Base-by-base conservation (phyloP, 2,329 filamentous ascomycete genomes). In the Canariomyces notabilis region DNA sequence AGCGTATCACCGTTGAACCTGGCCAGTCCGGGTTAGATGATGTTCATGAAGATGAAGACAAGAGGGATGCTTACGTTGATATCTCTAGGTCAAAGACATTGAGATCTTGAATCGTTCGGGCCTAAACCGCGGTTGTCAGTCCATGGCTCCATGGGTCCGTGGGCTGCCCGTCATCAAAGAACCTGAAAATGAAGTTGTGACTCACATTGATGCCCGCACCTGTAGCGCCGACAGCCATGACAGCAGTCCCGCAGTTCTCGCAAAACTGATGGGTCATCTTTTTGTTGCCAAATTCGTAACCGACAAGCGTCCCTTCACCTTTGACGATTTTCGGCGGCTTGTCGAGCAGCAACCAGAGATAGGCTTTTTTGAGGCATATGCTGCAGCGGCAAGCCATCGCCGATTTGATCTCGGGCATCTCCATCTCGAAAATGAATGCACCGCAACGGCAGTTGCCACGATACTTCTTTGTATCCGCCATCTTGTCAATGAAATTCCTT, bases 371-470 rank as follows among this genome's bases (percentile, higher is more conserved):
- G 56, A 53, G 57, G 60, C 83, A 84, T 53, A 84, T 77, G 64
- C 80, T 85, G 66, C 85, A 87, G 63, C 83, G 82, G 65, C 84
- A 85, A 57, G 77, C 70, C 4, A 64, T 59, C 5, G 71, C 73
- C 4, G 70, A 62, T 56, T 76, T 78, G 50, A 86, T 71, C 59
- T 84, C 77, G 18, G 80, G 77, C 11, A 80, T 37, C 2, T 66
- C 60, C 44, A 69, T 57, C 57, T 75, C 74, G 58, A 73, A 81
- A 51, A 77, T 65, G 53, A 75, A 77, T 32, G 69, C 67, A 5
- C 67, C 71, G 60, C 77, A 81, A 60, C 80, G 76, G 66, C 77
- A 81, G 61, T 75, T 79, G 60, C 75, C 77, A 18, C 76, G 67
- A 61, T 80, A 76, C 42, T 41, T 54, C 19, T 49, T 40, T 6